A percentile compares a stretch with the other conserved stretches of the same genome.
These are phyloP conservation scores for Leucocoprinus leucothites DNA, from an alignment of 768 basidiomycete genomes.

Conservation along the genomic window DNA sequence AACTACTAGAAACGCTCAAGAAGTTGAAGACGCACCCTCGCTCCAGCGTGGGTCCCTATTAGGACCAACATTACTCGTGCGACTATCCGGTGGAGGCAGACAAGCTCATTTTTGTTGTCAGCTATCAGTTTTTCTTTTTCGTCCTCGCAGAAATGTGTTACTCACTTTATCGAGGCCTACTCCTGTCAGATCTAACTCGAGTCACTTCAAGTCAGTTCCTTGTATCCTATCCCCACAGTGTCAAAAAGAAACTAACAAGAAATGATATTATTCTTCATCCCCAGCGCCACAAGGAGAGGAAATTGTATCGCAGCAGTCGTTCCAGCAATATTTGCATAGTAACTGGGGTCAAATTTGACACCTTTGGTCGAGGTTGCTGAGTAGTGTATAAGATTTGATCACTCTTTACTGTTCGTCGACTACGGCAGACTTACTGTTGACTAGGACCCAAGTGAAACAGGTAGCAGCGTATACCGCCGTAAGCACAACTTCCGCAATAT, in stretches of 20 bases:
- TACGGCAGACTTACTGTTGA: constrained; percentile 39
- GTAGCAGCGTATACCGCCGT: constrained; percentile 33
- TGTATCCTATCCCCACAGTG: neutral
- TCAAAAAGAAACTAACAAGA: constrained; percentile 23
- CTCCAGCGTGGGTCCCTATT: constrained; percentile 45
- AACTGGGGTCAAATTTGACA: constrained; percentile 30
- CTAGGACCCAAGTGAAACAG: constrained; percentile 34
- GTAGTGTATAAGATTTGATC: neutral
- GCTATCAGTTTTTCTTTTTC: neutral
- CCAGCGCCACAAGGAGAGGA: constrained; percentile 54
- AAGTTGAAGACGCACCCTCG: constrained; percentile 35
- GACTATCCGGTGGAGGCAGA: constrained; percentile 43
- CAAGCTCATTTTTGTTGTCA: constrained; percentile 30
- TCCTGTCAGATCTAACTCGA: constrained; percentile 51
- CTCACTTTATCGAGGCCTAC: constrained; percentile 42
- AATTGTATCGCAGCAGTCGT: constrained; percentile 46
- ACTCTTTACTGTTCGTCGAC: too few species aligned
- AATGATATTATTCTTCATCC: constrained; percentile 56
- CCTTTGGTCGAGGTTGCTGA: constrained; percentile 32
- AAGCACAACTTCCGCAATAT: constrained; percentile 37
- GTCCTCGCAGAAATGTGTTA: too few species aligned
- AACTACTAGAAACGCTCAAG: too few species aligned
- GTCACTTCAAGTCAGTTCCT: too few species aligned
- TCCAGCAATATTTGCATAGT: constrained; percentile 40
- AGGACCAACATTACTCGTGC: constrained; percentile 46